A percentile compares a stretch with the other conserved stretches of the same genome.
Conservation (phyloP, 805 yeast species). For the Starmerella bombicola region DNA sequence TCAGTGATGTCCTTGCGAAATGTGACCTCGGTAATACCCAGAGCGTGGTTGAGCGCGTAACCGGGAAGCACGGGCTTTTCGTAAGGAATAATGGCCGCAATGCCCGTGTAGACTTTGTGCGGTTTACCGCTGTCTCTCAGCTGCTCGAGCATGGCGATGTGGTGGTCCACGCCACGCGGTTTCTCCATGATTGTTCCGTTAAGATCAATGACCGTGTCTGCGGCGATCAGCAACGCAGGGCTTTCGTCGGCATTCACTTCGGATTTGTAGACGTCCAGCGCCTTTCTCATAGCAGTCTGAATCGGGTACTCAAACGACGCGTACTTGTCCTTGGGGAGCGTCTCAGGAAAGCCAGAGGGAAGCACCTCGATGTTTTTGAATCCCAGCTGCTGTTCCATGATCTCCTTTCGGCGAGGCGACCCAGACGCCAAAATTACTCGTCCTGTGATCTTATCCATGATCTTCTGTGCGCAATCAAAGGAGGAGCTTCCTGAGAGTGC, state of each 20-base stretch:
- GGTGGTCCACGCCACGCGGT: slow-evolving; percentile 47
- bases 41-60: slow-evolving; percentile 30
- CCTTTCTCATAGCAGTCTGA: slow-evolving; percentile 59
- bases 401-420: slow-evolving; percentile 68
- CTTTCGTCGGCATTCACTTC: slow-evolving; percentile 28
- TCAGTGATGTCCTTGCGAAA: slow-evolving; percentile 36
- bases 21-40: slow-evolving; percentile 34
- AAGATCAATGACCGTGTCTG: slow-evolving; percentile 66
- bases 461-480: too few species aligned
- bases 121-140: slow-evolving; percentile 37
- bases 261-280: slow-evolving; percentile 41
- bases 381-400: slow-evolving; percentile 41
- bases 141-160: slow-evolving; percentile 37
- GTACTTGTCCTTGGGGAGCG: slow-evolving; percentile 43
- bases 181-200: slow-evolving; percentile 61
- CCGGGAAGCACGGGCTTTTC: slow-evolving; percentile 34
- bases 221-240: slow-evolving; percentile 36
- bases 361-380: slow-evolving; percentile 32
- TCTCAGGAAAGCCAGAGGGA: slow-evolving; percentile 65
- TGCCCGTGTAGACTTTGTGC: slow-evolving; percentile 44
- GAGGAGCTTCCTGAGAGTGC: too few species aligned
- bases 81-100: slow-evolving; percentile 36
- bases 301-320: slow-evolving; percentile 51
- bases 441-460: slow-evolving; percentile 18
- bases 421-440: slow-evolving; percentile 61